These are phyloP conservation scores for Aspergillus tamarii DNA, from an alignment of 2,329 filamentous ascomycete species.

Conservation along the genomic window DNA sequence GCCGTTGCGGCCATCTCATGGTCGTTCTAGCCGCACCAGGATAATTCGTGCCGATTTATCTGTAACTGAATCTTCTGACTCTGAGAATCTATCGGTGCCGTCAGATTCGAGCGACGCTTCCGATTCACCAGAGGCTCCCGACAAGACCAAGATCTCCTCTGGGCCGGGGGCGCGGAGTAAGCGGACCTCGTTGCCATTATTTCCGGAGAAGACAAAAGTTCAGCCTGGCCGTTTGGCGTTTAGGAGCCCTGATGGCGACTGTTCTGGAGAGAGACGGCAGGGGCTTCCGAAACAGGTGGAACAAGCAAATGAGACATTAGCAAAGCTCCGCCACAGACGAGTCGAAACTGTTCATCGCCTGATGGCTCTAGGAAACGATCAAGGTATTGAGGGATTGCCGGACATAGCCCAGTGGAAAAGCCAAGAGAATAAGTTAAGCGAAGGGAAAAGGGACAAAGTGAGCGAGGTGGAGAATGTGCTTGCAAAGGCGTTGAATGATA, in stretches of 20 bases:
- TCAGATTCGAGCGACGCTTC: background rate
- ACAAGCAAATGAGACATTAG: background rate
- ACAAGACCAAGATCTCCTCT: background rate
- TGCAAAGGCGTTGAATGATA: background rate
- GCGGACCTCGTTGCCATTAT: background rate
- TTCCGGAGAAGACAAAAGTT: background rate
- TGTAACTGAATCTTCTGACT: background rate
- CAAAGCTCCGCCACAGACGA: background rate
- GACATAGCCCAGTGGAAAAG: background rate
- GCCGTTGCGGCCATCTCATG: no score
- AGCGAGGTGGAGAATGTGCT: background rate
- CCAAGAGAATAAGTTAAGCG: background rate
- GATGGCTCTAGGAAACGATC: background rate
- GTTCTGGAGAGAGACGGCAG: background rate
- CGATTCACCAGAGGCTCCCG: background rate
- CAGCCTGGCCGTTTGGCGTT: background rate
- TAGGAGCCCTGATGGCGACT: background rate
- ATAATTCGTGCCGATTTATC: background rate
- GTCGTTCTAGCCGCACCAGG: background rate
- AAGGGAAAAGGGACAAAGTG: background rate
- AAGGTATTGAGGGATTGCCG: accelerated
- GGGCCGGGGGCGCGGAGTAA: background rate
- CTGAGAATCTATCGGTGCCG: background rate
- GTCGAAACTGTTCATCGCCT: background rate
- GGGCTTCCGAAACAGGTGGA: background rate